Evolutionary conservation across 331 rosid species (phyloP), one percentile per base, ranked within the genome.

Genomic region (Rosa hybrid): DNA sequence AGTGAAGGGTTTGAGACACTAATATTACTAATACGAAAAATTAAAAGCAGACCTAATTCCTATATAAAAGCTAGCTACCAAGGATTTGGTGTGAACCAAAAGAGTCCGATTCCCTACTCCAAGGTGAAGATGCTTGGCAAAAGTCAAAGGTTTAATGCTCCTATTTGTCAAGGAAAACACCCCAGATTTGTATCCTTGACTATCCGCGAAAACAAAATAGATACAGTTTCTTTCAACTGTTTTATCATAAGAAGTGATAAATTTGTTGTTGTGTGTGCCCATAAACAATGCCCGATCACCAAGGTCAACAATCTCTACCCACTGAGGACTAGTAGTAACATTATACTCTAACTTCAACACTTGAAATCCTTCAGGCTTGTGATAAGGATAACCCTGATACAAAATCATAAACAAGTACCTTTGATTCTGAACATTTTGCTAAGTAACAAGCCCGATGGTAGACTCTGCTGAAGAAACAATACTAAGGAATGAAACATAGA

Each of bases 261-360:
- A 1, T 6, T 18, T 56, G 27, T 54, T 54, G 62, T 8, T 56
- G 27, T 2, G 4, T 8, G 4, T 7, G 63, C 63, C 25, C 1
- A 56, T 2, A 56, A 20, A n/a, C 4, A 56, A 18, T 6, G 25
- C 12, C 8, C 63, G 27, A 56, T 56, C 25, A 56, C 63, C 12
- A 56, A 56, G 63, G 25, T 56, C 63, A 56, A 2, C 63, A 56
- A n/a, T 56, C 63, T 56, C 63, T n/a, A 56, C 63, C 63, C 63
- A 56, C 27, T 56, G 12, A 56, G 12, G 63, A 56, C 27, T 8
- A 8, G 25, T 20, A 7, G 63, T 20, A 18, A 56, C 63, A 20
- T 56, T 8, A 56, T 56, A 56, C 63, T 56, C 63, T n/a, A 56
- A 56, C 63, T 56, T 56, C 25, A 56, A 8, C 63, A 56, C 25